Conservation (phyloP, 2,329 filamentous ascomycete species). For the Alternaria arborescens region DNA sequence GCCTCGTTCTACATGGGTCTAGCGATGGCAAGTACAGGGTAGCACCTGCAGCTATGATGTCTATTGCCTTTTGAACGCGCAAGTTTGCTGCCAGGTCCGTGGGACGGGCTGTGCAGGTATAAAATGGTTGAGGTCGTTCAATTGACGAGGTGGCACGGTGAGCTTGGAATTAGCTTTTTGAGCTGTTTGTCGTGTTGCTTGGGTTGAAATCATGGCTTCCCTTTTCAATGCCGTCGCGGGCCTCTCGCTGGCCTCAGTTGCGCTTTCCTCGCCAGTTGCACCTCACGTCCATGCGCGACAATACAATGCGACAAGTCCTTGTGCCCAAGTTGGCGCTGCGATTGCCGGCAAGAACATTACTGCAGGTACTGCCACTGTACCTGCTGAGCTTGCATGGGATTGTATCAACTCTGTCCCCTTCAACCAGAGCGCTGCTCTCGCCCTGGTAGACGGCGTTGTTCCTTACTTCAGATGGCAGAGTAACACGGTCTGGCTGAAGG, state of each 20-base stretch:
- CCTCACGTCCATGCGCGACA: conserved; percentile 34
- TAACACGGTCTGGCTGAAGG: conserved; percentile 54
- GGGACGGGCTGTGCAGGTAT: conserved; percentile 25
- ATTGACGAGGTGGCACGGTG: neutral
- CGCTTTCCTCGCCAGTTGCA: conserved; percentile 36
- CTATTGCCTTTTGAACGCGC: conserved; percentile 10
- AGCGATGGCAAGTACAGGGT: conserved; percentile 8
- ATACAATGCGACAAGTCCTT: conserved; percentile 41
- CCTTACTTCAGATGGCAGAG: conserved; percentile 60
- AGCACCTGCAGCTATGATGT: conserved; percentile 29
- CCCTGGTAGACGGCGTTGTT: conserved; percentile 53
- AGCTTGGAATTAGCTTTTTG: neutral
- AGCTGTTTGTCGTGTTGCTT: neutral
- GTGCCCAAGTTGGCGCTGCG: conserved; percentile 43
- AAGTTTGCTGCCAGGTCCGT: conserved; percentile 13
- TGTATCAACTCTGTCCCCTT: conserved; percentile 58
- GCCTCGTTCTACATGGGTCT: conserved; percentile 23
- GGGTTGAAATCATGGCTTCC: conserved; percentile 35
- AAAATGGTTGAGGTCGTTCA: neutral
- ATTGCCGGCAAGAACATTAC: conserved; percentile 38
- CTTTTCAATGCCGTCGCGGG: conserved; percentile 29
- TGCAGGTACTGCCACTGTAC: conserved; percentile 47
- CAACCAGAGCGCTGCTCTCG: conserved; percentile 53
- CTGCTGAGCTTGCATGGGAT: conserved; percentile 56
- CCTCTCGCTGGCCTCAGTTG: conserved; percentile 39